Evolutionary conservation across 306 rosid genomes (phyloP).

Genomic region (Fagus sylvatica): DNA sequence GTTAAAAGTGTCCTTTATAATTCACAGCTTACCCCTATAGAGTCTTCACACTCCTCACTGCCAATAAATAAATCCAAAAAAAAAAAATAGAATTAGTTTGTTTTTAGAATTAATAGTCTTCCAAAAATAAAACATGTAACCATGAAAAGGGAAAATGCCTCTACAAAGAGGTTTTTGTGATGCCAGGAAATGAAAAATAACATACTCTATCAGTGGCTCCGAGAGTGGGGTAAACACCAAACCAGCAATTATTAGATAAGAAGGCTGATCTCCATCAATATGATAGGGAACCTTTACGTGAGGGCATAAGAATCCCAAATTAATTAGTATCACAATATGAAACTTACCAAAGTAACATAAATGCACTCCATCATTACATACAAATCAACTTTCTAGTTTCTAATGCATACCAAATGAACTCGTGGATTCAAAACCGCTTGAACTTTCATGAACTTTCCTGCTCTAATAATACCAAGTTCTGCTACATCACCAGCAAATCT

Average conservation of each 20-base stretch:
- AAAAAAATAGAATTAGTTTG: slow-evolving; percentile 9
- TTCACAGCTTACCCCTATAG: slow-evolving; percentile 72
- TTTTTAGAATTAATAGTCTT: not conserved
- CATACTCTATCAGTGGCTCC: slow-evolving; percentile 94
- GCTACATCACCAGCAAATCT: slow-evolving; percentile 94
- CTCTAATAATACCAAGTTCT: slow-evolving; percentile 87
- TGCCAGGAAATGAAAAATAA: slow-evolving; percentile 14
- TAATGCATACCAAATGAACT: slow-evolving; percentile 73
- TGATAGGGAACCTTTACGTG: slow-evolving; percentile 80
- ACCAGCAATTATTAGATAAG: slow-evolving; percentile 90
- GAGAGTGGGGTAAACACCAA: slow-evolving; percentile 99
- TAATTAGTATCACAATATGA: slow-evolving; percentile 32
- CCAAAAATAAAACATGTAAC: not conserved
- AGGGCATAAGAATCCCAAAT: slow-evolving; percentile 11
- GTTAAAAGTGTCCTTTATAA: slow-evolving; percentile 2
- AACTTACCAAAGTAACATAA: slow-evolving; percentile 4
- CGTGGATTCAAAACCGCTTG: slow-evolving; percentile 73
- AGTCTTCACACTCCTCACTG: slow-evolving; percentile 94
- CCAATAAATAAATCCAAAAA: slow-evolving; percentile 17
- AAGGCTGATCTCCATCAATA: slow-evolving; percentile 84
- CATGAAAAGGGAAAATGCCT: not conserved
- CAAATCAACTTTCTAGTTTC: slow-evolving; percentile 22
- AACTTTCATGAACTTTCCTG: slow-evolving; percentile 61
- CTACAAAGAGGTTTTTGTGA: not conserved
- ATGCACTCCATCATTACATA: slow-evolving; percentile 14